Evolutionary conservation across 805 yeast genomes (phyloP).

Genomic region (Clavispora vitiphila): DNA sequence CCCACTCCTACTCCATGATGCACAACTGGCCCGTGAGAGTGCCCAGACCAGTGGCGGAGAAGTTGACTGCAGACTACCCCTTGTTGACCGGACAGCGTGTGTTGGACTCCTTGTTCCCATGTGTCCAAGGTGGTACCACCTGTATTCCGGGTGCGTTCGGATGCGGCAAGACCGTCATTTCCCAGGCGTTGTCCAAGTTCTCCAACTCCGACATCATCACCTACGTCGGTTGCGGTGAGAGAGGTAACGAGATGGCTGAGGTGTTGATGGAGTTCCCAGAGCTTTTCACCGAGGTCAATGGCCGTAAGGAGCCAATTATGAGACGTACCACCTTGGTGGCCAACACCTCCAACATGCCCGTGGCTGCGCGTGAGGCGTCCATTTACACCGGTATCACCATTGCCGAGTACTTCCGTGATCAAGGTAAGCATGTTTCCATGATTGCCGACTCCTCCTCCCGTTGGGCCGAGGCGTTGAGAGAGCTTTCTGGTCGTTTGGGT

Average conservation of each 20-base stretch:
- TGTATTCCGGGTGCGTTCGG: slow-evolving; percentile 99
- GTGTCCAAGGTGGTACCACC: slow-evolving; percentile 99
- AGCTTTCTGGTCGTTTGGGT: slow-evolving; percentile 99
- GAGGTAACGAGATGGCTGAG: slow-evolving; percentile 99
- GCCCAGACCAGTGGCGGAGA: slow-evolving; percentile 97
- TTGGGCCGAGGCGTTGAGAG: slow-evolving; percentile 99
- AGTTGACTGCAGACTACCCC: slow-evolving; percentile 90
- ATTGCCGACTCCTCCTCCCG: slow-evolving; percentile 99
- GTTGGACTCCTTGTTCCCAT: slow-evolving; percentile 93
- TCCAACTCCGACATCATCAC: slow-evolving; percentile 96
- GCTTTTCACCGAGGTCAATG: slow-evolving; percentile 82
- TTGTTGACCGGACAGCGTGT: slow-evolving; percentile 98
- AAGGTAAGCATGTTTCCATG: slow-evolving; percentile 98
- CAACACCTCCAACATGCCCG: slow-evolving; percentile 99
- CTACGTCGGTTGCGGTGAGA: slow-evolving; percentile 91
- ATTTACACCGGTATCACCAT: slow-evolving; percentile 98
- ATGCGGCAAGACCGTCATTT: slow-evolving; percentile 97
- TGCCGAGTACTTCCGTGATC: slow-evolving; percentile 99
- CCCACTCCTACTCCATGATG: slow-evolving; percentile 80
- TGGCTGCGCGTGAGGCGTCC: slow-evolving; percentile 99
- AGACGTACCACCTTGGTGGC: slow-evolving; percentile 99
- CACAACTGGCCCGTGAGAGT: slow-evolving; percentile 99
- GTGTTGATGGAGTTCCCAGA: slow-evolving; percentile 99
- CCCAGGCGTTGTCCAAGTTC: slow-evolving; percentile 94
- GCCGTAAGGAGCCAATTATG: slow-evolving; percentile 97